Percentiles rank a stretch among this genome's conserved stretches.
Conservation (phyloP, 2,329 filamentous ascomycete species). For the Aspergillaceae sp. region DNA sequence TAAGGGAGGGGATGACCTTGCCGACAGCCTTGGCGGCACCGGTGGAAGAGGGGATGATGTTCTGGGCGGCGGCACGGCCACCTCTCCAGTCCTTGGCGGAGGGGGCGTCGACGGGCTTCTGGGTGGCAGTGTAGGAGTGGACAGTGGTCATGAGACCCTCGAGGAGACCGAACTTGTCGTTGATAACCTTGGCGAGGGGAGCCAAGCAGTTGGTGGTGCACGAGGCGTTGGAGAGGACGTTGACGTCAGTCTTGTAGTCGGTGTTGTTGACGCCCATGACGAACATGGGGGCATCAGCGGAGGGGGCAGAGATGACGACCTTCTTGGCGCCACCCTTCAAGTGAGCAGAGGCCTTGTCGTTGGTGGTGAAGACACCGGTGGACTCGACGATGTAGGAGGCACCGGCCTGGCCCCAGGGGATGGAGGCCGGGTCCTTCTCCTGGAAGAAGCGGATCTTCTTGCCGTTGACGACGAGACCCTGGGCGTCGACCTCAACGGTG, state of each 20-base stretch:
- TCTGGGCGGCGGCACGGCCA: slow-evolving; percentile 96
- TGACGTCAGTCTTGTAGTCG: slow-evolving; percentile 79
- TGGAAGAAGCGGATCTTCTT: slow-evolving; percentile 92
- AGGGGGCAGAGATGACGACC: slow-evolving; percentile 61
- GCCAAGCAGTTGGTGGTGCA: slow-evolving; percentile 99
- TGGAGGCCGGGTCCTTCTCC: slow-evolving; percentile 79
- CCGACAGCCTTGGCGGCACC: slow-evolving; percentile 99
- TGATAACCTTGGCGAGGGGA: slow-evolving; percentile 96
- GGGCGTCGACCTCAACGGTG: slow-evolving; percentile 63
- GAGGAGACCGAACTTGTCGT: slow-evolving; percentile 96
- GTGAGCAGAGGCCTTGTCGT: slow-evolving; percentile 87
- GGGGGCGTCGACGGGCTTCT: slow-evolving; percentile 98
- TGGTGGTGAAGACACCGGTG: slow-evolving; percentile 98
- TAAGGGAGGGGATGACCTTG: slow-evolving; percentile 96
- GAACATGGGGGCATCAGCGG: slow-evolving; percentile 92
- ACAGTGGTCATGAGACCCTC: slow-evolving; percentile 99
- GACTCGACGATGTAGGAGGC: slow-evolving; percentile 95
- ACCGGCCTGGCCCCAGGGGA: slow-evolving; percentile 81
- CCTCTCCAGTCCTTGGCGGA: slow-evolving; percentile 99
- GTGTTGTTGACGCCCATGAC: slow-evolving; percentile 99
- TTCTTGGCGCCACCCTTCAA: slow-evolving; percentile 97
- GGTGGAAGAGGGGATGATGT: slow-evolving; percentile 99
- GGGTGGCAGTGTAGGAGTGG: slow-evolving; percentile 99
- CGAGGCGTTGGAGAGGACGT: slow-evolving; percentile 97
- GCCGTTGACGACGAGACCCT: slow-evolving; percentile 79